Base-by-base conservation (phyloP, 148 eudicot genomes). In the Hydrangea macrophylla region DNA sequence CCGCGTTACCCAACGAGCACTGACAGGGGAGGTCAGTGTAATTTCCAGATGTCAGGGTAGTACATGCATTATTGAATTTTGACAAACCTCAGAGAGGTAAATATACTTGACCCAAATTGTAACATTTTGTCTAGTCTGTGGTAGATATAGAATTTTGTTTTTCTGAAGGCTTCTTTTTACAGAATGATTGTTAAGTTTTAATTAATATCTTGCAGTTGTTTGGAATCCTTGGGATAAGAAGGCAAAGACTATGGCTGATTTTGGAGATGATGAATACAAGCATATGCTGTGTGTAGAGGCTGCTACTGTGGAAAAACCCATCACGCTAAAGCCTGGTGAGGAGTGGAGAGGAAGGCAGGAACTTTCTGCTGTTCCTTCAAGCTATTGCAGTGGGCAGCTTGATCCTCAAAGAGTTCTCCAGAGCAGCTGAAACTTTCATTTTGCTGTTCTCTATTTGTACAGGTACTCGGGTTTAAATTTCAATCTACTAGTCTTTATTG, bases 171-270 rank as follows among this genome's bases (percentile, higher is more conserved):
- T 7, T 55, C 20, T 12, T 37, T 44, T 35, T 53, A 55, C 28
- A 3, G 35, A 39, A 42, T 61, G 24, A 45, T 36, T 37, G 18
- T 39, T 30, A 8, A 64, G 20, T 1, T 20, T 50, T 2, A 48
- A 7, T 27, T 58, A 61, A 58, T 44, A 28, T 62, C 62, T 18
- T 79, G 55, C 75, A 92, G 98, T 89, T 58, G 96, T 92, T 40
- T 92, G 98, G 98, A 92, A 92, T 78, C 98, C 98, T 11, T 89
- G 96, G 98, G 96, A 92, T 78, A 87, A 85, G 83, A 89, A 82
- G 83, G 96, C 97, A 18, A 92, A 92, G 72, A 83, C 96, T 33
- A 78, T 92, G 79, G 80, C 79, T 67, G 98, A 92, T 82, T 84
- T 92, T 62, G 98, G 98, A 56, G 96, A 87, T 60, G 96, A 89